Evolutionary conservation across 2,329 filamentous ascomycete species (phyloP).

Genomic region (Colletotrichum higginsianum): DNA sequence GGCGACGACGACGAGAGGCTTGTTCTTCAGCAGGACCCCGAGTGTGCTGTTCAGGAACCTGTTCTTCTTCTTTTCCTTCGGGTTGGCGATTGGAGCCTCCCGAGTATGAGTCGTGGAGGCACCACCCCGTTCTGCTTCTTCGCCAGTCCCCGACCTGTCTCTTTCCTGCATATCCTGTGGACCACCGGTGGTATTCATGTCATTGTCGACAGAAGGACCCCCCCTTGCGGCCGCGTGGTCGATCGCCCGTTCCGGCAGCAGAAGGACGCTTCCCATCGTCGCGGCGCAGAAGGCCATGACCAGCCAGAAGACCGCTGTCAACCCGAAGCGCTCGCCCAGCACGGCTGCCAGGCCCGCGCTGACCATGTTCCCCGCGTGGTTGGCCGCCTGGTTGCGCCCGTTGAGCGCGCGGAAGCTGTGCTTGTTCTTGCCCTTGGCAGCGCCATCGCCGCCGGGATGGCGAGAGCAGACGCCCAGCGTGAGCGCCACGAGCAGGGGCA

Average conservation of each 20-base stretch:
- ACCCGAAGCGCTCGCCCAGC: slow-evolving; percentile 14
- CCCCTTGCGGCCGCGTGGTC: slow-evolving; percentile 25
- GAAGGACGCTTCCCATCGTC: slow-evolving; percentile 7
- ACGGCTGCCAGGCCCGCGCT: slow-evolving; percentile 30
- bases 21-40: slow-evolving; percentile 2
- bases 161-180: background rate
- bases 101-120: too few relatives aligned
- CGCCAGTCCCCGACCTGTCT: background rate
- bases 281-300: slow-evolving; percentile 34
- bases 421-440: slow-evolving; percentile 7
- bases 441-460: background rate
- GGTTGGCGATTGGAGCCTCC: background rate
- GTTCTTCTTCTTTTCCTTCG: slow-evolving; percentile 7
- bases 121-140: background rate
- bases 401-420: slow-evolving; percentile 32
- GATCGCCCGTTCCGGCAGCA: slow-evolving; percentile 25
- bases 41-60: background rate
- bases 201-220: background rate
- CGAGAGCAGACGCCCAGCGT: slow-evolving; percentile 31
- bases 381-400: slow-evolving; percentile 26
- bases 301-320: slow-evolving; percentile 28
- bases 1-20: slow-evolving; percentile 17
- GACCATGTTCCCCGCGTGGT: slow-evolving; percentile 35
- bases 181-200: background rate
- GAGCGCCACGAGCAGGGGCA: slow-evolving; percentile 31